Conservation (phyloP, 225 moss, liverwort and hornwort species). For the Bryoerythrophyllum caledonicum region DNA sequence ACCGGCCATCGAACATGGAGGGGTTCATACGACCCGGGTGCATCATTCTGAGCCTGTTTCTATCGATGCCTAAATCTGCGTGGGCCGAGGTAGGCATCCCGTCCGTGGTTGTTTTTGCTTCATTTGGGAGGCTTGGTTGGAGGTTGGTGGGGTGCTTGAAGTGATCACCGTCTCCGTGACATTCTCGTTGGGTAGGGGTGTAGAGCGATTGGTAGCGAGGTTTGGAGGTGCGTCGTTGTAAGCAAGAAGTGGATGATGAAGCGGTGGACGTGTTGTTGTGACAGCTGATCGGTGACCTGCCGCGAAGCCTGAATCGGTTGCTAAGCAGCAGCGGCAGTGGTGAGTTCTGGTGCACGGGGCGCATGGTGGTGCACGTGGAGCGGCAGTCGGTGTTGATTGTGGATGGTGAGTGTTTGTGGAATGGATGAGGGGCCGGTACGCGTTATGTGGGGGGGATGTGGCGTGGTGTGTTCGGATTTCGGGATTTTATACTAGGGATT, state of each 20-base stretch:
- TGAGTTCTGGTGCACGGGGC: conserved; percentile 84
- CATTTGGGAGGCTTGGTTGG: neutral
- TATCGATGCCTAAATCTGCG: conserved; percentile 65
- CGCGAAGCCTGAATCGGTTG: conserved; percentile 58
- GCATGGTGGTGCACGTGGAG: conserved; percentile 78
- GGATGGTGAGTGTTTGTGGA: conserved; percentile 50
- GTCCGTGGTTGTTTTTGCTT: neutral
- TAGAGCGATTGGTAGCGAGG: neutral
- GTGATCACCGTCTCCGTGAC: neutral
- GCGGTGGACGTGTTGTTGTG: neutral
- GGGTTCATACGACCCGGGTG: conserved; percentile 93
- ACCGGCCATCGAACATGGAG: conserved; percentile 90
- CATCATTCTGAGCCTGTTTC: conserved; percentile 72
- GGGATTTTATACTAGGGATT: neutral
- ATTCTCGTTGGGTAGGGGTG: neutral
- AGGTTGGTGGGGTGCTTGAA: neutral
- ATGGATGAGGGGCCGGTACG: neutral
- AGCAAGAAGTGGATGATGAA: neutral
- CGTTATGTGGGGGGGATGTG: neutral
- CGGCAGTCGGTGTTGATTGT: conserved; percentile 59
- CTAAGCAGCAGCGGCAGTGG: conserved; percentile 23
- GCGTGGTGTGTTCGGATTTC: neutral
- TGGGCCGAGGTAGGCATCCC: conserved; percentile 53
- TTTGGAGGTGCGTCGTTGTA: neutral
- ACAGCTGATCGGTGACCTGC: conserved; percentile 63